Evolutionary conservation across 2,329 filamentous ascomycete genomes (phyloP).

Genomic region (Teratosphaeria gauchensis): DNA sequence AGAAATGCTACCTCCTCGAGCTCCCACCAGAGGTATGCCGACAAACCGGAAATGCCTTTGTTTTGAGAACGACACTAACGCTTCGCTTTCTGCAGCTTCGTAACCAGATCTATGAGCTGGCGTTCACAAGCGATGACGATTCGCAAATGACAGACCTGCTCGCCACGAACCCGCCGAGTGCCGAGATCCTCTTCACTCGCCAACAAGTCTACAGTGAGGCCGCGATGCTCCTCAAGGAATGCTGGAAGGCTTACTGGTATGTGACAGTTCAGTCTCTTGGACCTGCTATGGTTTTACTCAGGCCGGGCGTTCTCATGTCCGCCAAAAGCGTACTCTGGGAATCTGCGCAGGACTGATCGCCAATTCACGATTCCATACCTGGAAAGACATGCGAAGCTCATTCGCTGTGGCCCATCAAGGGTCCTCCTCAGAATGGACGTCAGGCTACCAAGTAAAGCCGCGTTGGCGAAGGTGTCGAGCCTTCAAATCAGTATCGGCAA

Average conservation of each 20-base stretch:
- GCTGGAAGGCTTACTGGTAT: not conserved
- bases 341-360: not conserved
- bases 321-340: too few relatives aligned
- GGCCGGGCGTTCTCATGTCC: too few relatives aligned
- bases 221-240: not conserved
- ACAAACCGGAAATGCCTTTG: too few relatives aligned
- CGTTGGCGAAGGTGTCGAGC: not conserved
- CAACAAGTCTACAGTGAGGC: not conserved
- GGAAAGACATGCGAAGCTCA: too few relatives aligned
- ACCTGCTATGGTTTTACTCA: not conserved
- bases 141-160: not conserved
- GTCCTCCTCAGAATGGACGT: not conserved
- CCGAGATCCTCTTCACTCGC: not conserved
- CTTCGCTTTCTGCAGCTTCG: not conserved
- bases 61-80: too few relatives aligned
- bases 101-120: not conserved
- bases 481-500: not conserved
- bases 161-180: not conserved
- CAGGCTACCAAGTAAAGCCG: not conserved
- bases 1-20: too few relatives aligned
- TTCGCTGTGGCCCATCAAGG: too few relatives aligned
- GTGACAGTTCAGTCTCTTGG: not conserved
- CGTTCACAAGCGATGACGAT: conserved; percentile 2
- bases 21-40: too few relatives aligned
- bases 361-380: not conserved